Evolutionary conservation across 805 yeast species (phyloP).

Genomic region (Zygoascus biomembranicola): DNA sequence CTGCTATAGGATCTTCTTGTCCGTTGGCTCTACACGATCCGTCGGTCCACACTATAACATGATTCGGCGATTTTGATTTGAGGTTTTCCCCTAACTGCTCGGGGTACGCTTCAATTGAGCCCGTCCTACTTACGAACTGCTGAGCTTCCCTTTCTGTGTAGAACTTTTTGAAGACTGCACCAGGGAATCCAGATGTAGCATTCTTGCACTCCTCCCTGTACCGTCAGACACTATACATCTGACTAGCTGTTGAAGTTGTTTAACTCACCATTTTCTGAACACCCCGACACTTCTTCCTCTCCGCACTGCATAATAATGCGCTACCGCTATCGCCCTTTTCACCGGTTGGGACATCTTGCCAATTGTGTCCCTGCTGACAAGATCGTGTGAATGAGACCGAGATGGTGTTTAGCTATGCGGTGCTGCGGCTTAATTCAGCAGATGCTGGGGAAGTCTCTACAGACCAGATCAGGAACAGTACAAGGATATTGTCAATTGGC

Average conservation of each 20-base stretch:
- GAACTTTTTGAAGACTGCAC: constrained; percentile 54
- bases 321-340: not conserved
- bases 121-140: constrained; percentile 28
- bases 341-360: too few relatives aligned
- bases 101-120: not conserved
- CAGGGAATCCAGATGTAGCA: constrained; percentile 48
- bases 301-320: constrained; percentile 44
- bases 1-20: constrained; percentile 37
- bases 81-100: not conserved
- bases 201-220: constrained; percentile 3
- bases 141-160: constrained; percentile 40
- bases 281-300: constrained; percentile 51
- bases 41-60: constrained; percentile 50
- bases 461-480: too few relatives aligned
- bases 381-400: too few relatives aligned
- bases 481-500: too few relatives aligned
- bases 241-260: not conserved
- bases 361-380: too few relatives aligned
- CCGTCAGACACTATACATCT: too few relatives aligned
- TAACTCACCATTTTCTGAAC: constrained; percentile 44
- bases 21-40: constrained; percentile 70
- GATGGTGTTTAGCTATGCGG: too few relatives aligned
- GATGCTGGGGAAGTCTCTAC: too few relatives aligned
- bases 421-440: too few relatives aligned
- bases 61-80: not conserved